These are phyloP conservation scores for Globisporangium spiculum DNA, from an alignment of 352 stramenopile species.

Conservation along the genomic window DNA sequence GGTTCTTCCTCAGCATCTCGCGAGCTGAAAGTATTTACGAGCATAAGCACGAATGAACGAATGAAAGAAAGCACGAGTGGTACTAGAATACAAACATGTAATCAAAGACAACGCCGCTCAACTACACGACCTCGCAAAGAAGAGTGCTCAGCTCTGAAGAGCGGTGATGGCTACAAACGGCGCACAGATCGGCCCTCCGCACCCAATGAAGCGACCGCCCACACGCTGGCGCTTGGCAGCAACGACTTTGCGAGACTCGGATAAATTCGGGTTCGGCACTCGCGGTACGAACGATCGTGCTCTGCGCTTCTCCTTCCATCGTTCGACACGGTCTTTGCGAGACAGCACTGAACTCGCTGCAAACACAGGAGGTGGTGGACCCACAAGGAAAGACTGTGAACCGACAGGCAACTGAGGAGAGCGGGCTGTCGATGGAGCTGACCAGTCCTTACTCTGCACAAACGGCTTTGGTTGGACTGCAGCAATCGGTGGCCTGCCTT, in stretches of 20 bases:
- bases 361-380: not conserved
- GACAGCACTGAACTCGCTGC: not conserved
- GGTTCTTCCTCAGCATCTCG: no score
- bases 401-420: no score
- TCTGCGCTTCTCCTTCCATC: conserved; percentile 4
- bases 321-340: conserved; percentile 2
- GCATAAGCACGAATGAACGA: no score
- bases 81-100: no score
- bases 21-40: no score
- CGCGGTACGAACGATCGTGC: not conserved
- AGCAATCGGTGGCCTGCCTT: not conserved
- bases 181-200: not conserved
- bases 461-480: not conserved
- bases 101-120: no score
- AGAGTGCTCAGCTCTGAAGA: not conserved
- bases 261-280: not conserved
- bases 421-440: no score
- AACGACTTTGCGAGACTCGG: not conserved
- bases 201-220: not conserved
- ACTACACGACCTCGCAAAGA: not conserved
- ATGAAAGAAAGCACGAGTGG: no score
- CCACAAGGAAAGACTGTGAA: not conserved
- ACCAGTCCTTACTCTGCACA: no score
- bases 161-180: conserved; percentile 1
- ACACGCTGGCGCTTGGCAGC: not conserved